These are phyloP conservation scores for Leccinum rimulosum DNA, from an alignment of 768 basidiomycete genomes.

Conservation along the genomic window DNA sequence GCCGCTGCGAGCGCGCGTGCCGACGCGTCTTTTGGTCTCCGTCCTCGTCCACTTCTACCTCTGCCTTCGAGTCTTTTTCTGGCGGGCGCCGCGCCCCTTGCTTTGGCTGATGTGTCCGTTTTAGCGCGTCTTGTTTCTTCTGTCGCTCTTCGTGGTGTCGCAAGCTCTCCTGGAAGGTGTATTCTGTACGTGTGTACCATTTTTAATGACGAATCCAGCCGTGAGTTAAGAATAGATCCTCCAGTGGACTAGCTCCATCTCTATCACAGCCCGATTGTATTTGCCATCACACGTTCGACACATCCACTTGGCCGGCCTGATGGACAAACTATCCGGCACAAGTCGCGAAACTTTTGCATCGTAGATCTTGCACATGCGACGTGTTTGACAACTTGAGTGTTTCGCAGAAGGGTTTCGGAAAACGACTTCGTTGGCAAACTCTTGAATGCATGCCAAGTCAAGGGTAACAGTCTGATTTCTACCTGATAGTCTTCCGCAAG, in stretches of 20 bases:
- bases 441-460: slow-evolving; percentile 80
- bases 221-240: too few relatives aligned
- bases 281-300: slow-evolving; percentile 76
- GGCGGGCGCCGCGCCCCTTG: too few relatives aligned
- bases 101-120: too few relatives aligned
- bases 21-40: neutral
- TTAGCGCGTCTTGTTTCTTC: too few relatives aligned
- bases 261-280: slow-evolving; percentile 83
- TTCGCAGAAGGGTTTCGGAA: slow-evolving; percentile 89
- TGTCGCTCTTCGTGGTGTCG: too few relatives aligned
- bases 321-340: slow-evolving; percentile 59
- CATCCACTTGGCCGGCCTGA: slow-evolving; percentile 58
- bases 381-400: slow-evolving; percentile 72
- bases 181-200: too few relatives aligned
- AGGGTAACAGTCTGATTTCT: slow-evolving; percentile 60
- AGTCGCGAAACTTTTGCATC: slow-evolving; percentile 71
- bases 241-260: slow-evolving; percentile 69
- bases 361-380: slow-evolving; percentile 83
- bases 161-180: too few relatives aligned
- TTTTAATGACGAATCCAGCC: too few relatives aligned
- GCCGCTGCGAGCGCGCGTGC: neutral
- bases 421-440: slow-evolving; percentile 80
- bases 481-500: slow-evolving; percentile 57
- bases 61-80: neutral
- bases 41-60: neutral